A percentile compares a stretch with the other conserved stretches of the same genome.
Evolutionary conservation across 2,329 filamentous ascomycete genomes (phyloP).

Genomic region (Cladosporium colombiae): DNA sequence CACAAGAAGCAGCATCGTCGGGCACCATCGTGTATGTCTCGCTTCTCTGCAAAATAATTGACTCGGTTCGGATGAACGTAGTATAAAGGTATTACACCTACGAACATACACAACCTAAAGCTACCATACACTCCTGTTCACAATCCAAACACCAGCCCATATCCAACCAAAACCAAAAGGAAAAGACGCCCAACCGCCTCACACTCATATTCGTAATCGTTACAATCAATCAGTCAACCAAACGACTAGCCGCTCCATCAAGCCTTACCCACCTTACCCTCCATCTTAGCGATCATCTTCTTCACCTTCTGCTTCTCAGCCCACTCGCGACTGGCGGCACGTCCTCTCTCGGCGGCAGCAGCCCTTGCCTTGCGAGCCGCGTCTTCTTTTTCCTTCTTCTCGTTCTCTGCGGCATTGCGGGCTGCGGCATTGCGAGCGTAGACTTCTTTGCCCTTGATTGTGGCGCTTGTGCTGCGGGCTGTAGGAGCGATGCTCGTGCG

Average conservation of each 20-base stretch:
- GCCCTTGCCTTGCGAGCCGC: constrained; percentile 49
- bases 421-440: constrained; percentile 48
- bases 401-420: constrained; percentile 43
- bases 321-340: constrained; percentile 50
- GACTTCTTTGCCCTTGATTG: constrained; percentile 46
- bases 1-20: no score
- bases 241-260: not conserved
- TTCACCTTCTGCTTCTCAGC: constrained; percentile 48
- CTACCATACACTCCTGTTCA: not conserved
- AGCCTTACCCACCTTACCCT: not conserved
- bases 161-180: not conserved
- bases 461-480: constrained; percentile 32
- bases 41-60: no score
- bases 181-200: not conserved
- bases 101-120: not conserved
- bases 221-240: constrained; percentile 2
- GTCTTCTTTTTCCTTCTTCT: constrained; percentile 50
- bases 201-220: constrained; percentile 8
- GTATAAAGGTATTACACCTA: not conserved
- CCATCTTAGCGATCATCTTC: constrained; percentile 28
- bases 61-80: not conserved
- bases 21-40: no score
- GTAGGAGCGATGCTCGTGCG: constrained; percentile 24
- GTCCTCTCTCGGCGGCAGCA: constrained; percentile 48
- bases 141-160: not conserved